Conservation (phyloP, 1,284 basidiomycete species). For the Afroboletus lepidellus region DNA sequence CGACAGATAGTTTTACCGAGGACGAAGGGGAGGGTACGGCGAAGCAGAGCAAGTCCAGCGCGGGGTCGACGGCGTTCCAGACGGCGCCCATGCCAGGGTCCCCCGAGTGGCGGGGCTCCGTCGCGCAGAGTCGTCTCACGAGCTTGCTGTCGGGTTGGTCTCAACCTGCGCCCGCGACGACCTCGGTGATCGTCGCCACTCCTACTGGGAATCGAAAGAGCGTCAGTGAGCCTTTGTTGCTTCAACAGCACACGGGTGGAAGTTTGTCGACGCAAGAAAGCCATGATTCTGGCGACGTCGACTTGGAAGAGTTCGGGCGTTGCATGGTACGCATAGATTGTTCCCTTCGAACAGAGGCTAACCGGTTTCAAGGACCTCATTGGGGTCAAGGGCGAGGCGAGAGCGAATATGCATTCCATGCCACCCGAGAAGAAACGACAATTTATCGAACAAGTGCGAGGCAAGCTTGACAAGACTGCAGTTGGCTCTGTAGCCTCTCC, state of each 20-base stretch:
- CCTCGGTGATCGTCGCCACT: conserved; percentile 27
- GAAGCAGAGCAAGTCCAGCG: conserved; percentile 41
- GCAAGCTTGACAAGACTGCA: conserved; percentile 27
- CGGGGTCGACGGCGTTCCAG: conserved; percentile 4
- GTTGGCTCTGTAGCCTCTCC: conserved; percentile 23
- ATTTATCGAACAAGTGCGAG: conserved; percentile 54
- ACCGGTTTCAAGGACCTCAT: conserved; percentile 57
- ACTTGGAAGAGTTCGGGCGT: conserved; percentile 51
- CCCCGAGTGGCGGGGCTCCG: conserved; percentile 45
- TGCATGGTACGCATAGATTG: conserved; percentile 56
- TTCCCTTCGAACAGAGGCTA: background rate
- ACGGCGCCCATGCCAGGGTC: conserved; percentile 21
- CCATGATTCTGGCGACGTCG: conserved; percentile 42
- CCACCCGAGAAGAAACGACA: conserved; percentile 67
- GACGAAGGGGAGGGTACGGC: conserved; percentile 64
- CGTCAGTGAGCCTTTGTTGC: conserved; percentile 65
- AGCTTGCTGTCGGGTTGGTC: conserved; percentile 66
- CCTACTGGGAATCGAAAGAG: conserved; percentile 46
- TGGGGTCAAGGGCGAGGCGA: conserved; percentile 69
- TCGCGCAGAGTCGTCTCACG: conserved; percentile 61
- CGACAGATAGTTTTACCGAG: conserved; percentile 51
- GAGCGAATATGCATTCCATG: conserved; percentile 65
- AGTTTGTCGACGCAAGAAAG: conserved; percentile 26
- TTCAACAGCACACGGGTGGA: conserved; percentile 44
- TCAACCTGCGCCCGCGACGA: conserved; percentile 39